A percentile compares a stretch with the other conserved stretches of the same genome.
phyloP scores from a whole-genome alignment of 371 early-diverging fungal genomes.

The Saksenaea vasiformis region DNA sequence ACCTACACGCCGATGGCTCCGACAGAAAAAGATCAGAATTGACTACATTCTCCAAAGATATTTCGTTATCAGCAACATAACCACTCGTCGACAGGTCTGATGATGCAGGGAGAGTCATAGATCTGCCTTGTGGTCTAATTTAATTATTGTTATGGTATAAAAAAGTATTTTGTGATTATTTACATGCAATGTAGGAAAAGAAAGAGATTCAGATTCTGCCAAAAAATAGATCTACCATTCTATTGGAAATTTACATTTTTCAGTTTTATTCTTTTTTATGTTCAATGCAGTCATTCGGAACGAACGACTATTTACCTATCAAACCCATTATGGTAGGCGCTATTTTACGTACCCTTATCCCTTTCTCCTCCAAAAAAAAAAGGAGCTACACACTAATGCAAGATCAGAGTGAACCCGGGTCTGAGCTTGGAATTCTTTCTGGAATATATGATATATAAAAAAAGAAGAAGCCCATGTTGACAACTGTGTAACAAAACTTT shows the following conservation, averaged over 20 bases:
- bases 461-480: neutral
- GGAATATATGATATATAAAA: neutral
- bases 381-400: constrained; percentile 1
- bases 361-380: neutral
- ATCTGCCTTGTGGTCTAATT: constrained; percentile 1
- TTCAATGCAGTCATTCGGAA: neutral
- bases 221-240: neutral
- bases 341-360: neutral
- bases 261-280: neutral
- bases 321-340: neutral
- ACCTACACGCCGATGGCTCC: neutral
- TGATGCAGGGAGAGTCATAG: constrained; percentile 1
- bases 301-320: neutral
- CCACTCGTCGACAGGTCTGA: neutral
- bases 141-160: neutral
- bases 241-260: neutral
- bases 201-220: neutral
- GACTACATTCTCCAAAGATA: neutral
- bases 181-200: neutral
- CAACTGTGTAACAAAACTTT: constrained; percentile 1
- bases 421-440: constrained; percentile 1
- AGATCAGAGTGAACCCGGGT: neutral
- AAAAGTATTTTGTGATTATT: neutral
- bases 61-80: neutral
- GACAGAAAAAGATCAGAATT: neutral